phyloP scores from a whole-genome alignment of 352 stramenopile species.

The Blastocystis sp. region DNA sequence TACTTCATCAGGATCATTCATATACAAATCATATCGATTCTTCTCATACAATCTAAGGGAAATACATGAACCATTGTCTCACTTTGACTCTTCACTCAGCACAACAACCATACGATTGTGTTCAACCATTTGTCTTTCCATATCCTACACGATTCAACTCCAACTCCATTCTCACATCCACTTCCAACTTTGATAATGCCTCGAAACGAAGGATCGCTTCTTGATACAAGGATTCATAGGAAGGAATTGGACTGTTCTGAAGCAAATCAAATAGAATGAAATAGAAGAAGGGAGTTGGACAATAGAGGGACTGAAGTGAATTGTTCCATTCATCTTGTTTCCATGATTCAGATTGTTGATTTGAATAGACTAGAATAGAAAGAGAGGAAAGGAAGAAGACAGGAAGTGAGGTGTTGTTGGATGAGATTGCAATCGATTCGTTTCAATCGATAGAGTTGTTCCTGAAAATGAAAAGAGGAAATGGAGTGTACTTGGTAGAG shows the following conservation, averaged over 20 bases:
- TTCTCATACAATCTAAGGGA: neutral
- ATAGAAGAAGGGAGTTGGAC: neutral
- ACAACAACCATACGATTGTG: neutral
- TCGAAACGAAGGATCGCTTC: neutral
- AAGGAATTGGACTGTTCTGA: neutral
- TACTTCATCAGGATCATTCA: neutral
- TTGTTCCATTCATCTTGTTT: no score
- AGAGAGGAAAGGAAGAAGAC: neutral
- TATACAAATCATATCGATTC: neutral
- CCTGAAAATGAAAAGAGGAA: neutral
- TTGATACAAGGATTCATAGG: neutral
- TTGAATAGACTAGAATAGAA: neutral
- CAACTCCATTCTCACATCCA: neutral
- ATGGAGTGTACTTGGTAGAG: neutral
- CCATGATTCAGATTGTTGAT: no score
- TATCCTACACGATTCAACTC: neutral
- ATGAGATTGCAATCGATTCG: neutral
- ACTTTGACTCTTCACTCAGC: neutral
- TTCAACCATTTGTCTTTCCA: neutral
- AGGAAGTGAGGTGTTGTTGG: neutral
- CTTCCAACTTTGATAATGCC: neutral
- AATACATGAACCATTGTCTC: neutral
- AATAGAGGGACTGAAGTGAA: neutral
- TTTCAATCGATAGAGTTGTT: neutral
- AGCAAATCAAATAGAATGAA: neutral